These are phyloP conservation scores for Cryomyces antarcticus DNA, from an alignment of 495 filamentous ascomycete genomes.

Conservation along the genomic window DNA sequence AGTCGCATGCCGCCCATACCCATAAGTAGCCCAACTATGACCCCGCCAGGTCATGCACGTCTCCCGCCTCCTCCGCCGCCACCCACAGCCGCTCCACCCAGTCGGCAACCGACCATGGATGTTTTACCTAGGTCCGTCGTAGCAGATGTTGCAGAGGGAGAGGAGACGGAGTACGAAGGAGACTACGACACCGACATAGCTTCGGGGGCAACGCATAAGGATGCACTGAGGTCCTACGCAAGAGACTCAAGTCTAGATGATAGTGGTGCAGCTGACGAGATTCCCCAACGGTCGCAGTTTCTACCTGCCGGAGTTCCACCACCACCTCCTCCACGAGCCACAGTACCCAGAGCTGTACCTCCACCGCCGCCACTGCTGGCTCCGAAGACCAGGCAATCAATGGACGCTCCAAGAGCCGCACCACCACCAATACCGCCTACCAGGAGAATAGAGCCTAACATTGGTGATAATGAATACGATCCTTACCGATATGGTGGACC, in stretches of 20 bases:
- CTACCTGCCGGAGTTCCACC: conserved; percentile 3
- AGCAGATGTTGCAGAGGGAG: conserved; percentile 37
- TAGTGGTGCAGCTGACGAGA: conserved; percentile 30
- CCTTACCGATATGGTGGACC: conserved; percentile 16
- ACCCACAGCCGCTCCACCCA: conserved; percentile 29
- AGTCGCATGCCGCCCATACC: conserved; percentile 26
- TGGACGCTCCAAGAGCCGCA: conserved; percentile 16
- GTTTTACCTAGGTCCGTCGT: conserved; percentile 14
- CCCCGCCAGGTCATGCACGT: conserved; percentile 32
- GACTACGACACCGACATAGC: conserved; percentile 98
- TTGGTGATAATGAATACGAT: conserved; percentile 19
- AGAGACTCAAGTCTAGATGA: conserved; percentile 55
- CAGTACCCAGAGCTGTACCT: conserved; percentile 15
- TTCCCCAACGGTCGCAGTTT: conserved; percentile 20
- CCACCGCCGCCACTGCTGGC: conserved; percentile 13
- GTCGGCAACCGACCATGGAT: conserved; percentile 42
- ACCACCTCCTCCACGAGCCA: conserved; percentile 9
- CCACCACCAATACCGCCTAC: conserved; percentile 17
- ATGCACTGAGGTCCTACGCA: conserved; percentile 69
- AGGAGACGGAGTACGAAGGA: conserved; percentile 86
- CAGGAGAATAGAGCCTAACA: not conserved
- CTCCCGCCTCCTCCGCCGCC: conserved; percentile 73
- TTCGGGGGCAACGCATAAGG: conserved; percentile 70
- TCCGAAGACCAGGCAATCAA: conserved; percentile 12
- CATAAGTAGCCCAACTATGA: conserved; percentile 17